These are phyloP conservation scores for Hypocreales sp. DNA, from an alignment of 2,329 filamentous ascomycete species.

Conservation along the genomic window DNA sequence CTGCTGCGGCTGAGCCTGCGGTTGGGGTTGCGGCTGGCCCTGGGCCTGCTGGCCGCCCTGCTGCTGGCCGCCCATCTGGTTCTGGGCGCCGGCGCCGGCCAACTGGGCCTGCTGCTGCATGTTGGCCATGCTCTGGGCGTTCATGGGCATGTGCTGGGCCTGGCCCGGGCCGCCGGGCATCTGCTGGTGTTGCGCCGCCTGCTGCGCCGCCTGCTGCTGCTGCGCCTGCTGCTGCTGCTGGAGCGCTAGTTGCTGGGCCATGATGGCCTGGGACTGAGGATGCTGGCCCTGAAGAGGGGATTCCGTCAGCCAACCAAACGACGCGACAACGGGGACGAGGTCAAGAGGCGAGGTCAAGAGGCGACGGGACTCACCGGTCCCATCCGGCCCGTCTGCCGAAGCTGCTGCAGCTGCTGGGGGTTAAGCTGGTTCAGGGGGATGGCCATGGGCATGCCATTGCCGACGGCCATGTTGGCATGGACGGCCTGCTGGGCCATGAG, in stretches of 20 bases:
- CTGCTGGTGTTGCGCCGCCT: conserved; percentile 20
- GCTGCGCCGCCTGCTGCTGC: conserved; percentile 15
- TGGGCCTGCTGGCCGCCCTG: conserved; percentile 11
- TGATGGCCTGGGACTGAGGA: conserved; percentile 20
- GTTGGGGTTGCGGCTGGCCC: conserved; percentile 17
- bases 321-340: background rate
- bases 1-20: conserved; percentile 20
- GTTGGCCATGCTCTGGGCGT: conserved; percentile 26
- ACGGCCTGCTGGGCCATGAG: conserved; percentile 40
- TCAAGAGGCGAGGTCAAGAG: no score
- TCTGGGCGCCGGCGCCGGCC: conserved; percentile 4
- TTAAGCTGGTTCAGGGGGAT: conserved; percentile 33
- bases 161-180: conserved; percentile 25
- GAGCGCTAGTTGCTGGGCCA: conserved; percentile 32
- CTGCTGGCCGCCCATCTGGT: conserved; percentile 6
- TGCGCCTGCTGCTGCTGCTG: conserved; percentile 25
- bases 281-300: conserved; percentile 11
- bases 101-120: conserved; percentile 14
- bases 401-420: conserved; percentile 33
- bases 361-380: conserved; percentile 30
- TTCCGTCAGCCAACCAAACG: background rate
- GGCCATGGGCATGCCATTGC: conserved; percentile 32
- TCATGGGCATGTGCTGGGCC: conserved; percentile 33
- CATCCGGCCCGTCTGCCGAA: conserved; percentile 25
- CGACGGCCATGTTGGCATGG: conserved; percentile 29